Evolutionary conservation across 176 grass and related monocot genomes (phyloP).

Genomic region (Secale cereale): DNA sequence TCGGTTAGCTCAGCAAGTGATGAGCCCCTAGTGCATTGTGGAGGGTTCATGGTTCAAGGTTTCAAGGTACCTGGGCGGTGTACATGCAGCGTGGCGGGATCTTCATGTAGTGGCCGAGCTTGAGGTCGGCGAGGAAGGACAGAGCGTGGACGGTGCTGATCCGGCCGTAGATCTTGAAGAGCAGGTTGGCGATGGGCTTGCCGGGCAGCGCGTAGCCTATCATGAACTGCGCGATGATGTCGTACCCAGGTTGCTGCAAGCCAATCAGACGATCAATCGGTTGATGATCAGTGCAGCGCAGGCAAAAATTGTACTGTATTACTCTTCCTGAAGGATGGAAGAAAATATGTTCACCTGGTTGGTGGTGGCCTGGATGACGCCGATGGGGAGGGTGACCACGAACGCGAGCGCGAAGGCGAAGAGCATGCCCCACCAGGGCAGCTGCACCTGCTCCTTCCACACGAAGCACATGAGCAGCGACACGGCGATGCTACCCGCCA

Average conservation of each 20-base stretch:
- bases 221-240: slow-evolving; percentile 99
- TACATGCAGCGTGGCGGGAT: slow-evolving; percentile 99
- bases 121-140: slow-evolving; percentile 93
- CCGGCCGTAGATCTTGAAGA: slow-evolving; percentile 97
- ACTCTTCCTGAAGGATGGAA: background rate
- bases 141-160: slow-evolving; percentile 97
- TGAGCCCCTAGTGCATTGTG: too few species aligned
- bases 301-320: too few species aligned
- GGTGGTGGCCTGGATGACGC: slow-evolving; percentile 96
- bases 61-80: slow-evolving; percentile 84
- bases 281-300: background rate
- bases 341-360: slow-evolving; percentile 52
- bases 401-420: slow-evolving; percentile 91
- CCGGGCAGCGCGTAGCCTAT: slow-evolving; percentile 82
- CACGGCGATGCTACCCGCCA: slow-evolving; percentile 70
- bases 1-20: too few species aligned
- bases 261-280: background rate
- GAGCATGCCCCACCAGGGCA: slow-evolving; percentile 98
- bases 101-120: slow-evolving; percentile 99
- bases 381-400: slow-evolving; percentile 86
- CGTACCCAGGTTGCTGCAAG: slow-evolving; percentile 86
- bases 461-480: slow-evolving; percentile 79
- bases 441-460: slow-evolving; percentile 89
- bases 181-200: slow-evolving; percentile 96
- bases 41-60: too few species aligned